phyloP scores from a whole-genome alignment of 768 basidiomycete genomes.

The Tylopilus vinaceipallidus region DNA sequence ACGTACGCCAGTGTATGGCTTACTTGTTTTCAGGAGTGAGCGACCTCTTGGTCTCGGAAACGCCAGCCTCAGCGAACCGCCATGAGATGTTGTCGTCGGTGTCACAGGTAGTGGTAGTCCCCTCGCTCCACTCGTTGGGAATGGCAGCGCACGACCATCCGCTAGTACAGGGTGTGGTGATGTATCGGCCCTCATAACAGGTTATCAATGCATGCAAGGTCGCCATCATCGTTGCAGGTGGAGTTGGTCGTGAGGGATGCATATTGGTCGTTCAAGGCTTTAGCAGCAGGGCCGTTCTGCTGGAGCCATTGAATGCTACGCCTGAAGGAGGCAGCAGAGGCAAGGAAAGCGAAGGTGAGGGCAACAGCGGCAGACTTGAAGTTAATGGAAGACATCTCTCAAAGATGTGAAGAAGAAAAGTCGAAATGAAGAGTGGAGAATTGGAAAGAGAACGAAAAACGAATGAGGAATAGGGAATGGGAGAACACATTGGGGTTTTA shows the following conservation, averaged over 20 bases:
- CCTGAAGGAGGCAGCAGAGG: slow-evolving; percentile 18
- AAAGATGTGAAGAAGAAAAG: slow-evolving; percentile 10
- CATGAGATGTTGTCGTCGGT: slow-evolving; percentile 9
- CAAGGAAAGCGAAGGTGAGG: slow-evolving; percentile 16
- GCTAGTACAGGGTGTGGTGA: slow-evolving; percentile 7
- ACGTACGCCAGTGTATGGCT: background rate
- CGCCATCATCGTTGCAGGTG: slow-evolving; percentile 15
- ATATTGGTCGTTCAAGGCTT: slow-evolving; percentile 24
- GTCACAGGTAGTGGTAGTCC: slow-evolving; percentile 21
- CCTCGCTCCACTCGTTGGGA: slow-evolving; percentile 23
- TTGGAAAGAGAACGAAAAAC: background rate
- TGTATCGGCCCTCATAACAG: slow-evolving; percentile 15
- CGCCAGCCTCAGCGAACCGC: slow-evolving; percentile 9
- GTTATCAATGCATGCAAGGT: slow-evolving; percentile 15
- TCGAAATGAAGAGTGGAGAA: background rate
- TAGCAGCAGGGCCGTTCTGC: slow-evolving; percentile 25
- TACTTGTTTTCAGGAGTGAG: background rate
- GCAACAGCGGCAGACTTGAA: slow-evolving; percentile 13
- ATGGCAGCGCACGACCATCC: slow-evolving; percentile 24
- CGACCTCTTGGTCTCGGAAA: slow-evolving; percentile 16
- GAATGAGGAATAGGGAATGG: too few species aligned
- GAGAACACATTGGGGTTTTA: background rate
- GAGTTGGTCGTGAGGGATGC: slow-evolving; percentile 11
- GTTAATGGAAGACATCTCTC: slow-evolving; percentile 17
- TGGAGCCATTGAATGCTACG: slow-evolving; percentile 22